Conservation (phyloP, 768 basidiomycete genomes). For the Leccinum truebloodii region DNA sequence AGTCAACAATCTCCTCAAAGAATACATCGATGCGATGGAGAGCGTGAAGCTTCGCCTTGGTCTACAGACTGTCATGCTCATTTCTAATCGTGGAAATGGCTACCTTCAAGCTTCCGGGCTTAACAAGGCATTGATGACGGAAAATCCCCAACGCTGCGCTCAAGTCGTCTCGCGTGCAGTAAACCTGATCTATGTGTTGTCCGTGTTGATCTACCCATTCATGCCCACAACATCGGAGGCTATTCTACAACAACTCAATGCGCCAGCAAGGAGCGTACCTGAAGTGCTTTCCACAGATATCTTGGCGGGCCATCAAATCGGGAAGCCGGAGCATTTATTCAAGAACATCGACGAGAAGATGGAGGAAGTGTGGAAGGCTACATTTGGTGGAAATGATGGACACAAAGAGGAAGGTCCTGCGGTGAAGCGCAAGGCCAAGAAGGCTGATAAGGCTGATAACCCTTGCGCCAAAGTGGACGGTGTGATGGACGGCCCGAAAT, state of each 20-base stretch:
- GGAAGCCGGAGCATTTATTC: constrained; percentile 88
- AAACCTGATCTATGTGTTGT: constrained; percentile 91
- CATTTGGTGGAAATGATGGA: constrained; percentile 69
- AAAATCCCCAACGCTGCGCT: constrained; percentile 82
- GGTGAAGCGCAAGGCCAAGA: constrained; percentile 54
- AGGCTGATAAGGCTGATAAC: constrained; percentile 53
- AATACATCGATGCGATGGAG: constrained; percentile 89
- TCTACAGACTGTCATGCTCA: constrained; percentile 83
- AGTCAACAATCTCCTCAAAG: constrained; percentile 74
- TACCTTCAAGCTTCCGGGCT: constrained; percentile 94
- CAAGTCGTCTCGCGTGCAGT: constrained; percentile 87
- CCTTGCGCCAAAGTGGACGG: constrained; percentile 47
- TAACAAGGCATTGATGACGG: constrained; percentile 83
- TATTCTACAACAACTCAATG: constrained; percentile 86
- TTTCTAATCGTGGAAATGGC: constrained; percentile 87
- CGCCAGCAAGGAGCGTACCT: constrained; percentile 81
- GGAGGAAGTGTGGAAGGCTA: constrained; percentile 77
- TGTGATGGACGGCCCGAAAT: constrained; percentile 55
- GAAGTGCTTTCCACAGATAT: constrained; percentile 76
- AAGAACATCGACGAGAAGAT: constrained; percentile 91
- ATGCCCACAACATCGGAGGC: constrained; percentile 88
- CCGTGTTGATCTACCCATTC: constrained; percentile 88
- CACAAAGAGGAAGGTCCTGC: constrained; percentile 46
- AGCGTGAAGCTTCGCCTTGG: constrained; percentile 86
- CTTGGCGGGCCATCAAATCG: constrained; percentile 81